Evolutionary conservation across 345 rosid species (phyloP), one percentile per base, ranked within the genome.

Genomic region (Syzygium oleosum): DNA sequence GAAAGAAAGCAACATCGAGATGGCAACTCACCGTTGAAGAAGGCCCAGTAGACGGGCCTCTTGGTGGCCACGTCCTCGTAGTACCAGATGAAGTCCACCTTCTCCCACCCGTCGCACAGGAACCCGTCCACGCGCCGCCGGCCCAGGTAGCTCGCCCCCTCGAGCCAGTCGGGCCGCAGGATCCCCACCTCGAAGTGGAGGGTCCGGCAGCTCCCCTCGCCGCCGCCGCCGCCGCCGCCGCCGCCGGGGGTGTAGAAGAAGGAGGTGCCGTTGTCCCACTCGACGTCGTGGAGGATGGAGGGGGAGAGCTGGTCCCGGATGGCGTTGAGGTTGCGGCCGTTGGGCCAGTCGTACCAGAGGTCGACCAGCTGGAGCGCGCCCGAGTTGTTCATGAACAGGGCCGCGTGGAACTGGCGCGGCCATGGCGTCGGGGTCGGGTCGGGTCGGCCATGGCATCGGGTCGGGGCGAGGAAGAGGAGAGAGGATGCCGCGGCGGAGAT

Each of bases 341-440:
- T 90, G 55, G 92, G 84, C 95, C 92, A 91, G 84, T 94, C 95
- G 89, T 93, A 94, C 95, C 97, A 94, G 58, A 94, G 94, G 86
- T 94, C 94, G 15, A 90, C 65, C 88, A 91, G 86, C 61, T 93
- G 89, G n/a, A 93, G 92, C 54, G 53, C 55, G 21, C 94, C 95
- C 52, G 90, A 89, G 87, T 89, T 53, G 88, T 94, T 93, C 95
- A 93, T 92, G 88, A 86, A 88, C 83, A 92, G 90, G n/a, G 91
- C 41, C 9, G 94, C 88, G 87, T 91, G 92, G 91, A 90, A 92
- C 56, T 92, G 95, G 52, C 85, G 91, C 4, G 94, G 93, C 94
- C 96, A 94, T 78, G 94, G 91, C 1, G 90, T 53, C 5, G 94
- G 95, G 11, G n/a, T 86, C 13, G 95, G 93, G 52, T 61, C 88